Conservation (phyloP, 2,329 filamentous ascomycete genomes). For the Amylocarpus encephaloides region DNA sequence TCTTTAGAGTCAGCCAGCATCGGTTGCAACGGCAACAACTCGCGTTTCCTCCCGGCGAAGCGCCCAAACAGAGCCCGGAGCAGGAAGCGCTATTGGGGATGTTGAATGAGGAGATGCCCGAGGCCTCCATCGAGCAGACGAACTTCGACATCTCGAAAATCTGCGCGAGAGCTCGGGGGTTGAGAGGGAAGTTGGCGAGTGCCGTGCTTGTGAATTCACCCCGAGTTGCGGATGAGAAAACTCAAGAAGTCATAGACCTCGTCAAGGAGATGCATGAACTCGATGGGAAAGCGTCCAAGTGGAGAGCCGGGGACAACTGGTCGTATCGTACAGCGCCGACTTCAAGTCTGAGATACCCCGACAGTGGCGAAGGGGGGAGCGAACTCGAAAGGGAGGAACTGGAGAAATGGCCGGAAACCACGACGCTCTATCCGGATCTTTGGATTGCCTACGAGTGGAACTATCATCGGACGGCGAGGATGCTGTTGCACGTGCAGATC, state of each 20-base stretch:
- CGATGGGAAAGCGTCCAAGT: neutral
- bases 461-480: conserved; percentile 35
- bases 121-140: neutral
- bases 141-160: conserved; percentile 1
- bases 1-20: neutral
- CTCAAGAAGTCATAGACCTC: neutral
- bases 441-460: conserved; percentile 39
- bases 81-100: neutral
- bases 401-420: neutral
- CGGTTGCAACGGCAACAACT: conserved; percentile 4
- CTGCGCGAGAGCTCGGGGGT: neutral
- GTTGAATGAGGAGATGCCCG: neutral
- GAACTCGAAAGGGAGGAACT: neutral
- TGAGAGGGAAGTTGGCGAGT: neutral
- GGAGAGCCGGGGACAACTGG: neutral
- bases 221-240: neutral
- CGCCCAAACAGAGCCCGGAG: neutral
- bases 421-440: neutral
- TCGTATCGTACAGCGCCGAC: neutral
- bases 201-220: too few relatives aligned
- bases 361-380: neutral
- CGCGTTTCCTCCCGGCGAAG: neutral
- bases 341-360: neutral
- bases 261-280: neutral
- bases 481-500: conserved; percentile 34